phyloP scores from a whole-genome alignment of 2,329 filamentous ascomycete genomes.

The Hortaea sp. region DNA sequence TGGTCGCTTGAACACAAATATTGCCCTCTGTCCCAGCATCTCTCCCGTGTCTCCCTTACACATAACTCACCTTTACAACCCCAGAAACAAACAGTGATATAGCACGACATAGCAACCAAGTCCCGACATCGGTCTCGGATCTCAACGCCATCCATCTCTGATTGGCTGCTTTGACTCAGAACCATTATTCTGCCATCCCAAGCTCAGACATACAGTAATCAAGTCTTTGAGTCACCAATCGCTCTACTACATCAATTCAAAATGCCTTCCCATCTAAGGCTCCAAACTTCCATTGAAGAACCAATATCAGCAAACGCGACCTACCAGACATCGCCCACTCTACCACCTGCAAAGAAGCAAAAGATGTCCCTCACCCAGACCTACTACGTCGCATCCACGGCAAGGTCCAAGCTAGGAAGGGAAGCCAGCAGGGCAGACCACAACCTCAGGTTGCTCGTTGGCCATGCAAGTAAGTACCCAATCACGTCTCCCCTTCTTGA shows the following conservation, averaged over 20 bases:
- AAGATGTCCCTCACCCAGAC: constrained; percentile 98
- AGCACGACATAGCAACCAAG: not conserved
- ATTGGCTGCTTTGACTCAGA: constrained; percentile 9
- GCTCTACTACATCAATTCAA: constrained; percentile 12
- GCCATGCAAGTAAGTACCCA: constrained; percentile 46
- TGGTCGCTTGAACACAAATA: not conserved
- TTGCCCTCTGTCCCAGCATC: not conserved
- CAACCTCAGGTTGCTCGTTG: constrained; percentile 88
- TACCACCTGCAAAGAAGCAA: constrained; percentile 49
- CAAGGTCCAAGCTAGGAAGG: constrained; percentile 85
- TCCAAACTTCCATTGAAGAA: constrained; percentile 34
- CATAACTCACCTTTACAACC: not conserved
- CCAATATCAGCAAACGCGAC: constrained; percentile 35
- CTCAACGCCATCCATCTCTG: not conserved
- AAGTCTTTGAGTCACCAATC: not conserved
- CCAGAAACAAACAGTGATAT: not conserved
- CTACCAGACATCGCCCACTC: constrained; percentile 32
- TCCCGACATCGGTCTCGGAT: not conserved
- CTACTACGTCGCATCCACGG: constrained; percentile 96
- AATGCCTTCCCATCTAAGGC: constrained; percentile 42
- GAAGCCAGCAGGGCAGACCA: constrained; percentile 88
- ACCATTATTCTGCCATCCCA: constrained; percentile 1
- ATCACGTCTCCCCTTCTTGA: not conserved
- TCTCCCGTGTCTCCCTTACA: not conserved
- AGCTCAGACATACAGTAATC: not conserved